phyloP scores from a whole-genome alignment of 352 stramenopile species.

The Porosira glacialis region DNA sequence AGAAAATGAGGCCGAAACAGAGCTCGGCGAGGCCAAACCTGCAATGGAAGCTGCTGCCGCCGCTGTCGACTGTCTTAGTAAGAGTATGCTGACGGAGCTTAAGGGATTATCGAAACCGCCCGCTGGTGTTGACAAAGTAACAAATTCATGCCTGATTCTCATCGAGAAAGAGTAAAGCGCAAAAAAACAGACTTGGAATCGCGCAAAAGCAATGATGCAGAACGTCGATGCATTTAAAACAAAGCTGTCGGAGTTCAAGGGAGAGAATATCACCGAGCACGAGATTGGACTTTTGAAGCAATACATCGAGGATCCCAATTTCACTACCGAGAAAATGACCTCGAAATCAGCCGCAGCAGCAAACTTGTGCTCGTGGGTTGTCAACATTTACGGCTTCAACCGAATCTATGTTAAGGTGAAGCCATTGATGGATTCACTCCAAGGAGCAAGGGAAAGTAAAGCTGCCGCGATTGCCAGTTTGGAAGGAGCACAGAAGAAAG shows the following conservation, averaged over 20 bases:
- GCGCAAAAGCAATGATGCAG: constrained; percentile 95
- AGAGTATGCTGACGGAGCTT: constrained; percentile 92
- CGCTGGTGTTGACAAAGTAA: constrained; percentile 90
- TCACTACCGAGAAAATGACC: constrained; percentile 92
- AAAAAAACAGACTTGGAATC: constrained; percentile 94
- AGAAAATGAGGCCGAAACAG: constrained; percentile 86
- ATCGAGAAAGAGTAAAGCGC: constrained; percentile 93
- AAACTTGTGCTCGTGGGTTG: constrained; percentile 94
- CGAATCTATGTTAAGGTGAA: constrained; percentile 97
- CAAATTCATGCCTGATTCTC: constrained; percentile 90
- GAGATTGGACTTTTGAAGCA: constrained; percentile 89
- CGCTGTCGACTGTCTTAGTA: constrained; percentile 92
- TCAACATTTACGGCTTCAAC: constrained; percentile 97
- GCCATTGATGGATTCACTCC: constrained; percentile 92
- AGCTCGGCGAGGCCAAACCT: constrained; percentile 91
- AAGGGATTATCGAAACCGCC: constrained; percentile 94
- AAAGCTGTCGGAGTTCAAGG: constrained; percentile 92
- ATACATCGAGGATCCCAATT: constrained; percentile 89
- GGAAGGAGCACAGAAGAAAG: constrained; percentile 85
- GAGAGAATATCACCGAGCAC: constrained; percentile 90
- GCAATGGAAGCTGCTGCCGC: constrained; percentile 91
- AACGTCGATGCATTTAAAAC: constrained; percentile 98
- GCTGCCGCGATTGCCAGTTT: constrained; percentile 86
- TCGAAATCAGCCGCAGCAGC: constrained; percentile 92
- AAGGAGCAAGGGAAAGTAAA: constrained; percentile 88